phyloP scores from a whole-genome alignment of 768 basidiomycete species.

The Kwoniella newhampshirensis region DNA sequence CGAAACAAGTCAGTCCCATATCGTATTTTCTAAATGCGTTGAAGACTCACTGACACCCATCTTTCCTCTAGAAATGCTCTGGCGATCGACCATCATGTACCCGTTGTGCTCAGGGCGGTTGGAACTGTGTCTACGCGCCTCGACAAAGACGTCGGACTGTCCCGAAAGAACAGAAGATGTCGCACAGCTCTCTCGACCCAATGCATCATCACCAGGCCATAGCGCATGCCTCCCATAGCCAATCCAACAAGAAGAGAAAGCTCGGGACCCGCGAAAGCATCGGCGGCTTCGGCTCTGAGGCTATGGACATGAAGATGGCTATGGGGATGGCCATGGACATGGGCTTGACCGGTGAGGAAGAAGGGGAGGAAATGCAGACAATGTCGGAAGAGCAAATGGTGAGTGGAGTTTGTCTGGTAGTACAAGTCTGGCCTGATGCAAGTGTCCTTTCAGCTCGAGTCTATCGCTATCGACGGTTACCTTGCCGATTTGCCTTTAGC shows the following conservation, averaged over 20 bases:
- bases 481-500: slow-evolving; percentile 46
- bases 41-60: slow-evolving; percentile 1
- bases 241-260: slow-evolving; percentile 41
- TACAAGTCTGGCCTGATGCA: slow-evolving; percentile 7
- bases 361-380: slow-evolving; percentile 42
- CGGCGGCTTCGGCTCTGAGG: slow-evolving; percentile 28
- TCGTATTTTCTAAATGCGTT: too few species aligned
- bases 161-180: slow-evolving; percentile 37
- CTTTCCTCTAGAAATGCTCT: slow-evolving; percentile 39
- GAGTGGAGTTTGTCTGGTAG: slow-evolving; percentile 8
- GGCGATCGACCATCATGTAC: slow-evolving; percentile 48
- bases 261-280: slow-evolving; percentile 28
- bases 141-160: slow-evolving; percentile 48
- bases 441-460: slow-evolving; percentile 35
- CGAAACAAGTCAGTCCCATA: slow-evolving; percentile 37
- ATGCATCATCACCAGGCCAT: slow-evolving; percentile 15
- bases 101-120: slow-evolving; percentile 43
- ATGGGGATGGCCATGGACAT: slow-evolving; percentile 49
- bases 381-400: slow-evolving; percentile 50
- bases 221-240: slow-evolving; percentile 1
- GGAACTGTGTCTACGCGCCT: slow-evolving; percentile 48
- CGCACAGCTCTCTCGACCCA: slow-evolving; percentile 14
- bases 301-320: slow-evolving; percentile 44
- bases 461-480: slow-evolving; percentile 48
- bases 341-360: slow-evolving; percentile 44